phyloP scores from a whole-genome alignment of 305 asterid genomes.

The Withania somnifera region DNA sequence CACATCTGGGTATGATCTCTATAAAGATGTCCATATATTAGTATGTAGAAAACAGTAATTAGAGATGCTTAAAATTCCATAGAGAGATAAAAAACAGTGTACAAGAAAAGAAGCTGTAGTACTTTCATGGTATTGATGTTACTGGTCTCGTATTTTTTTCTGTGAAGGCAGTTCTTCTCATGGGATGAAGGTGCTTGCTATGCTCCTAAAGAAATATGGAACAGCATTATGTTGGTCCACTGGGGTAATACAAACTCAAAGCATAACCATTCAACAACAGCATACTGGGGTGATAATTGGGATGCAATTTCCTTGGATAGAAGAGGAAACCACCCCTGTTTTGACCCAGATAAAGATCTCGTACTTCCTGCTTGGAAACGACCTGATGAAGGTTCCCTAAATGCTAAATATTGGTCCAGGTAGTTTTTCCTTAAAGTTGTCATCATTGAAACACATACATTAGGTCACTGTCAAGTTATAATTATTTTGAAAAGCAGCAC shows the following conservation, averaged over 20 bases:
- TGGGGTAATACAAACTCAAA: conserved; percentile 96
- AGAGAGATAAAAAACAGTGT: neutral
- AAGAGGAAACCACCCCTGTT: conserved; percentile 89
- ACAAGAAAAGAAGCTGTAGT: neutral
- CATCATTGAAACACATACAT: neutral
- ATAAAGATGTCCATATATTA: neutral
- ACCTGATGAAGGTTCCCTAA: conserved; percentile 55
- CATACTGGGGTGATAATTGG: conserved; percentile 88
- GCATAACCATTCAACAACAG: conserved; percentile 88
- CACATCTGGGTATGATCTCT: conserved; percentile 77
- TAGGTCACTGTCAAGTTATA: neutral
- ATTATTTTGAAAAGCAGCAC: neutral
- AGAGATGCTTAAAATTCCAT: neutral
- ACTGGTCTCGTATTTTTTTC: conserved; percentile 14
- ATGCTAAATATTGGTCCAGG: conserved; percentile 65
- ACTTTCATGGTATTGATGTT: neutral
- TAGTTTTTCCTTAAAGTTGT: conserved; percentile 1
- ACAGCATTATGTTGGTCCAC: conserved; percentile 95
- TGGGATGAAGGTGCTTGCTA: conserved; percentile 99
- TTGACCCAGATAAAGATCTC: conserved; percentile 86
- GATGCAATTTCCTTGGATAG: conserved; percentile 53
- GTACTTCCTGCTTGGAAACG: conserved; percentile 95
- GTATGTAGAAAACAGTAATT: neutral
- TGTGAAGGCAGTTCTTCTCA: conserved; percentile 66
- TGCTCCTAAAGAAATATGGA: conserved; percentile 99